A percentile compares a stretch with the other conserved stretches of the same genome.
Conservation (phyloP, 2,329 filamentous ascomycete species). For the Bipolaris victoriae region DNA sequence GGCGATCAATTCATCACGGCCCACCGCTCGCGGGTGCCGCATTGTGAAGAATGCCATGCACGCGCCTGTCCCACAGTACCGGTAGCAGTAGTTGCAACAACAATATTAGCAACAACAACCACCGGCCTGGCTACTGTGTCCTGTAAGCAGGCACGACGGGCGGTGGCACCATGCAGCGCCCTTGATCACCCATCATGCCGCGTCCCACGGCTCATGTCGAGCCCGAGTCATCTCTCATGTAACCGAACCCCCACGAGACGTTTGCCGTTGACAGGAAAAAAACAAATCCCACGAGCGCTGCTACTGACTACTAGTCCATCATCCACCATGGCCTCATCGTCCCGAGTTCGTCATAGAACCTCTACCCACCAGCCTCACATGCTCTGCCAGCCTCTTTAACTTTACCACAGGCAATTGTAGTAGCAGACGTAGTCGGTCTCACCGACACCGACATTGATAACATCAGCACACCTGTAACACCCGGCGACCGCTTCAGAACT, state of each 20-base stretch:
- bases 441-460: not conserved
- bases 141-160: conserved; percentile 8
- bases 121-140: too few relatives aligned
- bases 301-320: not conserved
- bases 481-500: conserved; percentile 2
- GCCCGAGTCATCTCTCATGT: conserved; percentile 3
- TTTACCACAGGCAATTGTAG: conserved; percentile 11
- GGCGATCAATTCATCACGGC: too few relatives aligned
- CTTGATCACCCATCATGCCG: conserved; percentile 4
- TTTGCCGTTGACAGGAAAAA: not conserved
- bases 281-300: too few relatives aligned
- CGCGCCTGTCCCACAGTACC: conserved; percentile 3
- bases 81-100: conserved; percentile 13
- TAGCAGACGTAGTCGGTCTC: not conserved
- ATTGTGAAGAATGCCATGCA: not conserved
- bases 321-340: conserved; percentile 7
- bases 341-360: conserved; percentile 17
- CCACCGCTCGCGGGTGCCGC: not conserved
- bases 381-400: conserved; percentile 10
- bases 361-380: too few relatives aligned
- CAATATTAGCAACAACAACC: not conserved
- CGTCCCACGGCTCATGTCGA: conserved; percentile 4
- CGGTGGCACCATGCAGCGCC: conserved; percentile 2
- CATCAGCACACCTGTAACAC: conserved; percentile 11
- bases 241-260: not conserved